Evolutionary conservation across 2,329 filamentous ascomycete genomes (phyloP).

Genomic region (Nemania bipapillata): DNA sequence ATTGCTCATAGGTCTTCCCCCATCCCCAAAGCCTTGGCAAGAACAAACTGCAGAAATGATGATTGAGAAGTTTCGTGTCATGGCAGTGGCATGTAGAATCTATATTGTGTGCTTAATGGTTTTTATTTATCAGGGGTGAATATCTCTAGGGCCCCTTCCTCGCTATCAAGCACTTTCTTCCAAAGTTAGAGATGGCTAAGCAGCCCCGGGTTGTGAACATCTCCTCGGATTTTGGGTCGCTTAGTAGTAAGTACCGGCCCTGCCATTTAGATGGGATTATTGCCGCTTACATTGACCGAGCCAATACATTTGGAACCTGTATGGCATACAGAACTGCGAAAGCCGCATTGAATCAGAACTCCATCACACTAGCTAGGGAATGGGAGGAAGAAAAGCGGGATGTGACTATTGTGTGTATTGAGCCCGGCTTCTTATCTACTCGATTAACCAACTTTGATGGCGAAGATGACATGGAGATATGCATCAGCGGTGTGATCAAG

Average conservation of each 20-base stretch:
- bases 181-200: background rate
- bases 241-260: background rate
- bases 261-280: background rate
- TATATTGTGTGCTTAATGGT: background rate
- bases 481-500: background rate
- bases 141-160: slow-evolving; percentile 1
- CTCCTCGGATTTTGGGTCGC: background rate
- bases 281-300: background rate
- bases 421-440: background rate
- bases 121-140: background rate
- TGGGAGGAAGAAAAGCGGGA: background rate
- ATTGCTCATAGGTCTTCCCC: slow-evolving; percentile 3
- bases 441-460: background rate
- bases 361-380: slow-evolving; percentile 1
- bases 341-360: slow-evolving; percentile 6
- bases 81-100: background rate
- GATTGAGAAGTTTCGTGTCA: slow-evolving; percentile 1
- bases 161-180: slow-evolving; percentile 3
- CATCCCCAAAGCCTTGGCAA: background rate
- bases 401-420: background rate
- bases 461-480: slow-evolving; percentile 3
- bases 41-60: background rate
- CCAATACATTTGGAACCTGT: slow-evolving; percentile 12
- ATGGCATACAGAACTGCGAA: slow-evolving; percentile 13
- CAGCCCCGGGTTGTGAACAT: background rate